These are phyloP conservation scores for Candida insectalens DNA, from an alignment of 805 yeast genomes.

Conservation along the genomic window DNA sequence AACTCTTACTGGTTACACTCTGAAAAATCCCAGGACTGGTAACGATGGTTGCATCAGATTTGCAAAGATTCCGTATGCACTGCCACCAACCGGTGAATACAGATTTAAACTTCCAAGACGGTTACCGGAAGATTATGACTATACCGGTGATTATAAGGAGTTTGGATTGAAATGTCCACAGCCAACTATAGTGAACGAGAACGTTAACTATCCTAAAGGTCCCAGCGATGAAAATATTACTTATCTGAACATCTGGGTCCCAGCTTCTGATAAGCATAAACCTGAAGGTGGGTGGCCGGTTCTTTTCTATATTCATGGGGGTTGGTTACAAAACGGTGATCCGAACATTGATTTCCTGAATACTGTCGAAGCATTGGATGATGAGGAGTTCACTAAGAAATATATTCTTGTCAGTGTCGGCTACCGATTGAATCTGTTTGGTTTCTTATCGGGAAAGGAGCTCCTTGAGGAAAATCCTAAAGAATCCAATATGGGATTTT, in stretches of 20 bases:
- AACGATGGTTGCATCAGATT: slow-evolving; percentile 18
- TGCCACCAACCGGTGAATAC: slow-evolving; percentile 21
- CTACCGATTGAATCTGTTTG: slow-evolving; percentile 31
- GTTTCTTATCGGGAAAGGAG: slow-evolving; percentile 29
- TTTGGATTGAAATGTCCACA: slow-evolving; percentile 29
- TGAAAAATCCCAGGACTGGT: slow-evolving; percentile 9
- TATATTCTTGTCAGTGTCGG: slow-evolving; percentile 28
- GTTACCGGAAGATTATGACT: slow-evolving; percentile 26
- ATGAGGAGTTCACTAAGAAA: slow-evolving; percentile 21
- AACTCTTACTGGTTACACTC: slow-evolving; percentile 18
- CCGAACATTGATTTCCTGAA: slow-evolving; percentile 19
- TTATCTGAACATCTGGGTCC: slow-evolving; percentile 29
- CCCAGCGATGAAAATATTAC: slow-evolving; percentile 26
- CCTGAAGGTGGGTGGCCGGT: slow-evolving; percentile 35
- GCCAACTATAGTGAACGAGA: slow-evolving; percentile 23
- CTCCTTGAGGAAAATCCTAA: slow-evolving; percentile 23
- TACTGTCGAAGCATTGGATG: slow-evolving; percentile 16
- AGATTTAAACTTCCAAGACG: slow-evolving; percentile 23
- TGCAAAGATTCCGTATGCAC: slow-evolving; percentile 26
- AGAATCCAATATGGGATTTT: slow-evolving; percentile 28
- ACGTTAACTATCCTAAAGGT: slow-evolving; percentile 13
- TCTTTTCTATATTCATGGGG: slow-evolving; percentile 32
- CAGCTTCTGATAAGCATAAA: slow-evolving; percentile 20
- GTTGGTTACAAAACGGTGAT: slow-evolving; percentile 29
- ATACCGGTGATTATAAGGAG: slow-evolving; percentile 28